Conservation (phyloP, 768 basidiomycete genomes). For the Trametes maxima region DNA sequence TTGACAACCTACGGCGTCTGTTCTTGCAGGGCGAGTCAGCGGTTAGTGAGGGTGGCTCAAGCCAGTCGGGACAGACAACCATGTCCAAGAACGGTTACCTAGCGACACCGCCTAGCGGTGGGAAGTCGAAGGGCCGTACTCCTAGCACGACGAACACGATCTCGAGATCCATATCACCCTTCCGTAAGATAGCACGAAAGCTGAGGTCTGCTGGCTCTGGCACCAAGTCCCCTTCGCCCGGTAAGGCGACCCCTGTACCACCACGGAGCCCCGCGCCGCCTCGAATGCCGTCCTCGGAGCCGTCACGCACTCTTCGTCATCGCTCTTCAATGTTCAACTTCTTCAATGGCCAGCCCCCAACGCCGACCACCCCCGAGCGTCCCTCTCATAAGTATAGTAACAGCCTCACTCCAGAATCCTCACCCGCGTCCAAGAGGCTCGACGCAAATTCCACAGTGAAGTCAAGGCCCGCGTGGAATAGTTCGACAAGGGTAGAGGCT, state of each 20-base stretch:
- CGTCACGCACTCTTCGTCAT: slow-evolving; percentile 52
- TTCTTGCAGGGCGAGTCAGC: slow-evolving; percentile 48
- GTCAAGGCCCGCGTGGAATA: slow-evolving; percentile 64
- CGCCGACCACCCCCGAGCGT: slow-evolving; percentile 58
- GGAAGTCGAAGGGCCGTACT: slow-evolving; percentile 42
- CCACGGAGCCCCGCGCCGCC: slow-evolving; percentile 43
- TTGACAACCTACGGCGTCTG: slow-evolving; percentile 69
- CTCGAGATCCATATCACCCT: slow-evolving; percentile 78
- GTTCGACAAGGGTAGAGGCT: slow-evolving; percentile 72
- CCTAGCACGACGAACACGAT: slow-evolving; percentile 53
- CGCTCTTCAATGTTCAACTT: slow-evolving; percentile 66
- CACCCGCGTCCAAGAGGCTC: slow-evolving; percentile 48
- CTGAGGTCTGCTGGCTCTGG: slow-evolving; percentile 51
- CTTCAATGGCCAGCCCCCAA: slow-evolving; percentile 41
- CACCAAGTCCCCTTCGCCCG: slow-evolving; percentile 34
- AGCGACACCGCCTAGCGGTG: slow-evolving; percentile 61
- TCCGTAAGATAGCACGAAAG: slow-evolving; percentile 75
- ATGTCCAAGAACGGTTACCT: slow-evolving; percentile 60
- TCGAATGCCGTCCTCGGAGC: slow-evolving; percentile 58
- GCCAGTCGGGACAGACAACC: slow-evolving; percentile 53
- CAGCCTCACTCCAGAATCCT: slow-evolving; percentile 72
- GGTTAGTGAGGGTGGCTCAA: slow-evolving; percentile 73
- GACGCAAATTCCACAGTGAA: slow-evolving; percentile 45
- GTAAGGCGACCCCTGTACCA: slow-evolving; percentile 38
- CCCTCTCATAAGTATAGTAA: slow-evolving; percentile 68